Conservation (phyloP, 2,329 filamentous ascomycete genomes). For the Diplodia scrobiculata region DNA sequence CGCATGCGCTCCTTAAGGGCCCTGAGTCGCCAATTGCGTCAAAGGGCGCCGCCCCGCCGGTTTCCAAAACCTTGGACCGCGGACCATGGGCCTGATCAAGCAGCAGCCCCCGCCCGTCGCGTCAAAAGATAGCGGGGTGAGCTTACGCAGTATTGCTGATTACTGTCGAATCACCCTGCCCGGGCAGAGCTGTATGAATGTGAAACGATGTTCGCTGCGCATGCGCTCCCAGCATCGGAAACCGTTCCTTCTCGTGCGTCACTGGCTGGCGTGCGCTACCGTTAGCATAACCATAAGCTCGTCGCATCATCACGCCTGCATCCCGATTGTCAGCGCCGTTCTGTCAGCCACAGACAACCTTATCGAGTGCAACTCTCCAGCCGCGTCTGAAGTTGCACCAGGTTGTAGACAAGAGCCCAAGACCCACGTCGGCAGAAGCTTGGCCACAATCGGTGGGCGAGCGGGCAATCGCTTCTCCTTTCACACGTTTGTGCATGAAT, state of each 20-base stretch:
- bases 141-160: no score
- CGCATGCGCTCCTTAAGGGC: background rate
- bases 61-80: conserved; percentile 6
- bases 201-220: conserved; percentile 2
- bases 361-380: background rate
- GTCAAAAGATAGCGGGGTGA: no score
- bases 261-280: background rate
- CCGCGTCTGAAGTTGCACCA: background rate
- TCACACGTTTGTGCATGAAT: background rate
- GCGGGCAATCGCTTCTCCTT: background rate
- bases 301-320: background rate
- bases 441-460: background rate
- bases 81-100: background rate
- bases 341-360: conserved; percentile 12
- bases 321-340: background rate
- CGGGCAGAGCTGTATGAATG: background rate
- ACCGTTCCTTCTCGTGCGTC: background rate
- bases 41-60: background rate
- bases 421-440: background rate
- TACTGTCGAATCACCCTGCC: no score
- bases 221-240: background rate
- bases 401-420: no score
- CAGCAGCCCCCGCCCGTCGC: background rate
- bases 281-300: background rate
- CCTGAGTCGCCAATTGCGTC: conserved; percentile 12